These are phyloP conservation scores for Tylopilus sp. DNA, from an alignment of 768 basidiomycete species.

Conservation along the genomic window DNA sequence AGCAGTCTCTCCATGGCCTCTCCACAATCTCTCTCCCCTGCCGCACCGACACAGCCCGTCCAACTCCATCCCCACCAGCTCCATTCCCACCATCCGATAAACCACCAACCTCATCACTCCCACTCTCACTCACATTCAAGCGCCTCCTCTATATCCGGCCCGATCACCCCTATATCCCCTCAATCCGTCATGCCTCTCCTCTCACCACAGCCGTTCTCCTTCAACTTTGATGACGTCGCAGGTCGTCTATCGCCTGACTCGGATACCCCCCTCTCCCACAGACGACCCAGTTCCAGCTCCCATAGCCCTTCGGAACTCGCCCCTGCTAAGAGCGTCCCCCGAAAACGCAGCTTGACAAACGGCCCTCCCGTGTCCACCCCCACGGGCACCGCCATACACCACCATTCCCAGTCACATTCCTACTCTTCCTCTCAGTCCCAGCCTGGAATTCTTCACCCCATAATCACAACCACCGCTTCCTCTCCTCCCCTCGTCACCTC, in stretches of 20 bases:
- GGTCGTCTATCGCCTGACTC: constrained; percentile 25
- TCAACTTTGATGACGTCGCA: constrained; percentile 46
- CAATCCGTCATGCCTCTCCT: constrained; percentile 39
- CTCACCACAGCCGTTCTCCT: constrained; percentile 43
- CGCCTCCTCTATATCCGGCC: constrained; percentile 36
- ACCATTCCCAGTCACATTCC: constrained; percentile 28
- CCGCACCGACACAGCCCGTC: constrained; percentile 40
- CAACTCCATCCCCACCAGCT: constrained; percentile 57
- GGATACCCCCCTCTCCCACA: constrained; percentile 28
- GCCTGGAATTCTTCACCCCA: constrained; percentile 21
- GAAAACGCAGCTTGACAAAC: constrained; percentile 63
- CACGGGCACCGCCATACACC: constrained; percentile 15
- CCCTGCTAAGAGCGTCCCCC: constrained; percentile 52
- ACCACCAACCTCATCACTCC: constrained; percentile 24
- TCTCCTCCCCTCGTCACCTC: constrained; percentile 27
- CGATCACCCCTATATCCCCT: constrained; percentile 59
- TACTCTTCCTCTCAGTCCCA: constrained; percentile 15
- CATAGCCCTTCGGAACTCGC: constrained; percentile 43
- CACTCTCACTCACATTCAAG: constrained; percentile 23
- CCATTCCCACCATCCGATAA: constrained; percentile 48
- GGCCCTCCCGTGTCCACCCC: constrained; percentile 35
- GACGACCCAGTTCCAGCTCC: constrained; percentile 37
- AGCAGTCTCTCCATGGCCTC: constrained; percentile 64
- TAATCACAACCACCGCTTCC: constrained; percentile 31
- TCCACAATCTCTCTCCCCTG: constrained; percentile 62